A percentile compares a stretch with the other conserved stretches of the same genome.
phyloP scores from a whole-genome alignment of 352 stramenopile species.

The Globisporangium spinosum region DNA sequence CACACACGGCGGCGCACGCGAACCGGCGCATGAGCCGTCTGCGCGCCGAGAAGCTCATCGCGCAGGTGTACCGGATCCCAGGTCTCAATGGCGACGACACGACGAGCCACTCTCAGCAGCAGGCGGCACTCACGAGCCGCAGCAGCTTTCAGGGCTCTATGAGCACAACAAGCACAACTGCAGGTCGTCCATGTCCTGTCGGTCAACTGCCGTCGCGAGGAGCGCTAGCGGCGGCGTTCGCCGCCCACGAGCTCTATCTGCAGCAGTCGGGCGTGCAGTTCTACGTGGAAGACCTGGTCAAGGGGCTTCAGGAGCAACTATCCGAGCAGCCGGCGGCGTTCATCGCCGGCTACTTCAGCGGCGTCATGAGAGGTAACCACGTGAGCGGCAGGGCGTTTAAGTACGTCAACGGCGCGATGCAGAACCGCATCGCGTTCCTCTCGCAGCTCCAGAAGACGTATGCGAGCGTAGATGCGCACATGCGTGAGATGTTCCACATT shows the following conservation, averaged over 20 bases:
- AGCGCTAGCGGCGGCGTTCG: constrained; percentile 13
- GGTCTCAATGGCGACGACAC: background rate
- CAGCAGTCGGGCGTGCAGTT: constrained; percentile 54
- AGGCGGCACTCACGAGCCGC: background rate
- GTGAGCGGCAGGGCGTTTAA: constrained; percentile 42
- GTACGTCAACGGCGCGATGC: constrained; percentile 48
- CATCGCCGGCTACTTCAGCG: constrained; percentile 43
- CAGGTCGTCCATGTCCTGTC: constrained; percentile 14
- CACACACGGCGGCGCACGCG: background rate
- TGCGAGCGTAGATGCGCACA: constrained; percentile 33
- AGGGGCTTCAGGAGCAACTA: constrained; percentile 41
- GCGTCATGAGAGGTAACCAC: constrained; percentile 31
- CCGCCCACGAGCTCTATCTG: constrained; percentile 40
- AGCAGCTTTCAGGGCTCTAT: constrained; percentile 6
- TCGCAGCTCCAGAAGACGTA: constrained; percentile 38
- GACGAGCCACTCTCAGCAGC: background rate
- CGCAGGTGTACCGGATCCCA: constrained; percentile 34
- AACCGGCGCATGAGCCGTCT: constrained; percentile 32
- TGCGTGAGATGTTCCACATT: constrained; percentile 24
- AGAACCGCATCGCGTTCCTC: constrained; percentile 50
- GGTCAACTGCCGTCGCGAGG: constrained; percentile 21
- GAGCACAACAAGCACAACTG: background rate
- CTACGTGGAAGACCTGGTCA: constrained; percentile 52
- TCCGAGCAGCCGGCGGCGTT: constrained; percentile 37
- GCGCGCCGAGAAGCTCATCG: constrained; percentile 42